Conservation (phyloP, 257 asterid genomes). For the Solanum corneliomulleri region DNA sequence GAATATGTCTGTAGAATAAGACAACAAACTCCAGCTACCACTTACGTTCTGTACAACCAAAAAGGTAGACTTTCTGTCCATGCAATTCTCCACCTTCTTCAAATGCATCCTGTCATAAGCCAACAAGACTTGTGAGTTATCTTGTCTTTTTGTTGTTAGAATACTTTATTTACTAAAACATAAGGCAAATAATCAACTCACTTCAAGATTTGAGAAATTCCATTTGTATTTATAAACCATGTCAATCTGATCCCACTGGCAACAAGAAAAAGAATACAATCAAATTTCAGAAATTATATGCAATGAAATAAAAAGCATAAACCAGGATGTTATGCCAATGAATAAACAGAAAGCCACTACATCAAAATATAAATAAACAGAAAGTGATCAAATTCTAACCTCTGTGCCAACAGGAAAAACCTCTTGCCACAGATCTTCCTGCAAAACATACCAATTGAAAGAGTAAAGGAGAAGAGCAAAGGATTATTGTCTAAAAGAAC, state of each 20-base stretch:
- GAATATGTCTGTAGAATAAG: neutral
- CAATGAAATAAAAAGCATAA: neutral
- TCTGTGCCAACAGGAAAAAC: conserved; percentile 72
- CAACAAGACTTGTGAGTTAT: neutral
- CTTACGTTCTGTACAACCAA: conserved; percentile 93
- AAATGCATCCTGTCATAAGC: conserved; percentile 57
- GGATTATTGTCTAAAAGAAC: neutral
- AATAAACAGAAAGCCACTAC: neutral
- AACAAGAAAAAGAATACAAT: neutral
- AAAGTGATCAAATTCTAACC: conserved; percentile 18
- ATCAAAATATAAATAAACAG: neutral
- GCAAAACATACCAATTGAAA: conserved; percentile 6
- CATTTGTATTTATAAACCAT: conserved; percentile 78
- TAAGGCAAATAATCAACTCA: conserved; percentile 20
- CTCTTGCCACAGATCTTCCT: conserved; percentile 77
- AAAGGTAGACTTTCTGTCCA: conserved; percentile 68
- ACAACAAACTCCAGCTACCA: conserved; percentile 1
- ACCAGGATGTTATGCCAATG: neutral
- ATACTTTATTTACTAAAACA: neutral
- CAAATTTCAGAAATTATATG: neutral
- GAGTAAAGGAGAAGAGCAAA: neutral
- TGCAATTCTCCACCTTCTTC: conserved; percentile 81
- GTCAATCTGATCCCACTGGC: conserved; percentile 97
- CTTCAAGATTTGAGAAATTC: conserved; percentile 73
- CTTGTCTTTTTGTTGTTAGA: neutral